A percentile compares a stretch with the other conserved stretches of the same genome.
These are phyloP conservation scores for Hyphopichia wangnamkhiaoensis DNA, from an alignment of 1,139 yeast genomes.

Conservation along the genomic window DNA sequence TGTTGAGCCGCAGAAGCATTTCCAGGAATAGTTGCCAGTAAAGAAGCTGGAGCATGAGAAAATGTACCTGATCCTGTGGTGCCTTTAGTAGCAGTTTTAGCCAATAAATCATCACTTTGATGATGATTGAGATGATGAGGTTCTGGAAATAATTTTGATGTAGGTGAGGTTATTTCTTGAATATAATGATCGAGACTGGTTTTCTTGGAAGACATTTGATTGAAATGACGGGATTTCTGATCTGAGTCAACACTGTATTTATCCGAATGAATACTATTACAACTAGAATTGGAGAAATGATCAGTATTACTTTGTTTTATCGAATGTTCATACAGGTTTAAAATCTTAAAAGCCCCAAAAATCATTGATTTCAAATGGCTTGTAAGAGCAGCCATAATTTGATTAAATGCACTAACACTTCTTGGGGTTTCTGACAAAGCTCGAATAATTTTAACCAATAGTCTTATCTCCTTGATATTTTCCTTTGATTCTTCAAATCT, in stretches of 20 bases:
- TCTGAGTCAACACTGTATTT: slow-evolving; percentile 8
- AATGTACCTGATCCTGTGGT: background rate
- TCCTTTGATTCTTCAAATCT: slow-evolving; percentile 27
- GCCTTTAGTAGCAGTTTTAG: slow-evolving; percentile 3
- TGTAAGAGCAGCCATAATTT: slow-evolving; percentile 24
- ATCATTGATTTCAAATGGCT: slow-evolving; percentile 29
- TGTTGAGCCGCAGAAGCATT: slow-evolving; percentile 4
- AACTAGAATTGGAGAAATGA: slow-evolving; percentile 8
- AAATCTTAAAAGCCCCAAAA: slow-evolving; percentile 30
- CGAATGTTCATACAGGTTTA: slow-evolving; percentile 23
- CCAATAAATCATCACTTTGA: slow-evolving; percentile 5
- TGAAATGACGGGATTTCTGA: slow-evolving; percentile 1
- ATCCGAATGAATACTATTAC: slow-evolving; percentile 11
- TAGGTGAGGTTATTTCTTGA: slow-evolving; percentile 5
- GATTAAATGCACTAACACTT: slow-evolving; percentile 22
- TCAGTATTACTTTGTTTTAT: slow-evolving; percentile 1
- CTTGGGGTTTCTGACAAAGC: slow-evolving; percentile 34
- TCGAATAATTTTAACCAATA: slow-evolving; percentile 41
- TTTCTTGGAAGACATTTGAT: slow-evolving; percentile 6
- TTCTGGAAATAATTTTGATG: background rate
- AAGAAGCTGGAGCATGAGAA: background rate
- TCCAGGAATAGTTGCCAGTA: background rate
- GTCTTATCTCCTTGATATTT: slow-evolving; percentile 30
- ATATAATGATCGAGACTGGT: slow-evolving; percentile 15
- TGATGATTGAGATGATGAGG: background rate